Percentiles rank a stretch among this genome's conserved stretches.
Conservation (phyloP, 2,329 filamentous ascomycete genomes). For the Lecanicillium sp. region DNA sequence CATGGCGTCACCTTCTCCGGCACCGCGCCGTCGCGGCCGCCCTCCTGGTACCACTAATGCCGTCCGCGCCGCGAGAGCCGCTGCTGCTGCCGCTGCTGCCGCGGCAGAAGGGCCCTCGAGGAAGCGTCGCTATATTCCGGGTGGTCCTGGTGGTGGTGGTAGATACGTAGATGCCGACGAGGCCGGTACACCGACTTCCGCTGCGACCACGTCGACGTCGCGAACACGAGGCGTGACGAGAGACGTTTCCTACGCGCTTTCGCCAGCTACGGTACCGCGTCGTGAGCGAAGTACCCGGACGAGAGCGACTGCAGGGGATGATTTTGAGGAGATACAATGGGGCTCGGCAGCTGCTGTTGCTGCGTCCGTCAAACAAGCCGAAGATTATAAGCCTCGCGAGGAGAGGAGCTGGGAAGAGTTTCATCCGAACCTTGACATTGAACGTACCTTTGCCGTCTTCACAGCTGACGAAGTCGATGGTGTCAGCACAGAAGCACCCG, state of each 20-base stretch:
- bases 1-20: conserved; percentile 25
- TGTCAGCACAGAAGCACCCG: conserved; percentile 38
- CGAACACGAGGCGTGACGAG: conserved; percentile 42
- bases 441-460: conserved; percentile 69
- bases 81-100: conserved; percentile 23
- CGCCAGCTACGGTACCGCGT: conserved; percentile 39
- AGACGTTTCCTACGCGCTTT: conserved; percentile 28
- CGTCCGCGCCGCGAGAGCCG: conserved; percentile 29
- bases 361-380: conserved; percentile 78
- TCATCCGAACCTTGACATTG: conserved; percentile 89
- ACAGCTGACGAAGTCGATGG: conserved; percentile 81
- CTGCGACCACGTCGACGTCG: conserved; percentile 35
- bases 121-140: conserved; percentile 72
- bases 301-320: conserved; percentile 41
- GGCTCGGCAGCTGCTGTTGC: conserved; percentile 85
- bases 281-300: conserved; percentile 50
- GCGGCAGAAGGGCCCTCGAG: conserved; percentile 57
- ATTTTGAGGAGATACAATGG: conserved; percentile 59
- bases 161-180: conserved; percentile 69
- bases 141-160: conserved; percentile 77
- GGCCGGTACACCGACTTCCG: conserved; percentile 44
- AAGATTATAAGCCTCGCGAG: conserved; percentile 95
- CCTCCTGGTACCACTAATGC: conserved; percentile 35
- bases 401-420: conserved; percentile 98
- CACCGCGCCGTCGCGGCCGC: conserved; percentile 38